A percentile compares a stretch with the other conserved stretches of the same genome.
phyloP scores from a whole-genome alignment of 2,329 filamentous ascomycete genomes.

The Cladosporium cucumerinum region DNA sequence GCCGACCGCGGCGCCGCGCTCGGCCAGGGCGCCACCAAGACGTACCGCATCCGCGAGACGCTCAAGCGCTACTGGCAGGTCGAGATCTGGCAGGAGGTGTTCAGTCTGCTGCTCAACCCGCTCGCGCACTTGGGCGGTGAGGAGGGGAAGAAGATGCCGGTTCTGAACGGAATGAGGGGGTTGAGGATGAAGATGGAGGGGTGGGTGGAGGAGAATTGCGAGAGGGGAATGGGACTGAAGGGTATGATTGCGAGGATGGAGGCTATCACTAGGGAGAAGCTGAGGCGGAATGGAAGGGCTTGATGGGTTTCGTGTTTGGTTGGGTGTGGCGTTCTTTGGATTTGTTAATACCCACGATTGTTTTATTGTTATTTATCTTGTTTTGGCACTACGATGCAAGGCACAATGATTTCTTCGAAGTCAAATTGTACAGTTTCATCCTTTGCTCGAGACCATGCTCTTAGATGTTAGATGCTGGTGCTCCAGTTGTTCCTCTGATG shows the following conservation, averaged over 20 bases:
- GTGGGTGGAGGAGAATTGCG: constrained; percentile 77
- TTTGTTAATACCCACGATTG: constrained; percentile 1
- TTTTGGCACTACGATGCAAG: too few species aligned
- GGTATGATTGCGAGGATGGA: constrained; percentile 61
- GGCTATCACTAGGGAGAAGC: constrained; percentile 57
- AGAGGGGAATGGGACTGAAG: constrained; percentile 66
- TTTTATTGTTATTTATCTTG: background rate
- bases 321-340: background rate
- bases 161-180: constrained; percentile 64
- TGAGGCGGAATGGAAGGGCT: constrained; percentile 27
- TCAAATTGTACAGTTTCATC: too few species aligned
- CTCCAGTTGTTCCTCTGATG: too few species aligned
- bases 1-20: constrained; percentile 48
- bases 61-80: constrained; percentile 97
- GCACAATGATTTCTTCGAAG: too few species aligned
- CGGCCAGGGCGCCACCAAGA: constrained; percentile 57
- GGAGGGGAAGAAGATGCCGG: constrained; percentile 66
- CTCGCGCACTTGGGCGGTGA: constrained; percentile 62
- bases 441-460: too few species aligned
- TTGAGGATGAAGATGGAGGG: constrained; percentile 76
- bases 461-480: too few species aligned
- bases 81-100: constrained; percentile 80
- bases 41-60: constrained; percentile 75
- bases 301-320: constrained; percentile 6
- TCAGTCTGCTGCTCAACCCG: constrained; percentile 84